phyloP scores from a whole-genome alignment of 805 yeast species.

The Zygosaccharomyces kombuchaensis region DNA sequence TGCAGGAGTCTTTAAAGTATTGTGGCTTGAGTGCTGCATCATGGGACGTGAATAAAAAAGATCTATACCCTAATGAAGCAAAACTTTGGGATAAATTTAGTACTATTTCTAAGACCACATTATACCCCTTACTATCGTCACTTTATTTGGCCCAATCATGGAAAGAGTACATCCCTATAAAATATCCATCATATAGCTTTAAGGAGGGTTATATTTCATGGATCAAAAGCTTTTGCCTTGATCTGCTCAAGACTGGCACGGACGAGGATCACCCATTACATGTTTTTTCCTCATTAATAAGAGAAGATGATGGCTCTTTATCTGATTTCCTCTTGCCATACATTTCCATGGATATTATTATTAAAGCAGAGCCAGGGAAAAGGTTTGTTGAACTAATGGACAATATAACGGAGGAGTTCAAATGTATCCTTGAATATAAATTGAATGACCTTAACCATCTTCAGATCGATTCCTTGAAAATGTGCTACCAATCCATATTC shows the following conservation, averaged over 20 bases:
- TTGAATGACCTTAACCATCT: constrained; percentile 45
- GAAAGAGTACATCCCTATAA: constrained; percentile 41
- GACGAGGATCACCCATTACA: constrained; percentile 45
- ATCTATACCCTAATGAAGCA: constrained; percentile 29
- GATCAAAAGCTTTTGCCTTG: constrained; percentile 66
- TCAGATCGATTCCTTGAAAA: constrained; percentile 53
- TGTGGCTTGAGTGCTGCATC: constrained; percentile 44
- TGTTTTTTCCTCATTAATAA: constrained; percentile 59
- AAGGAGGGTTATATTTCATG: constrained; percentile 60
- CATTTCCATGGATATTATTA: constrained; percentile 59
- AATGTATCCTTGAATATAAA: constrained; percentile 50
- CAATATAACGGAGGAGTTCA: constrained; percentile 55
- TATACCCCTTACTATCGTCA: constrained; percentile 71
- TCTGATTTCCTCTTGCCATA: constrained; percentile 75
- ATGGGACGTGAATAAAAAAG: constrained; percentile 30
- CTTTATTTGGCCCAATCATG: constrained; percentile 59
- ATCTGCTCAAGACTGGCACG: constrained; percentile 46
- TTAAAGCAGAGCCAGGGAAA: constrained; percentile 44
- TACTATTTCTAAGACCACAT: constrained; percentile 63
- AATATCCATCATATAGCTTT: constrained; percentile 61
- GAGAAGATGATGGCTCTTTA: constrained; percentile 65
- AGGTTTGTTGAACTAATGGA: constrained; percentile 38
- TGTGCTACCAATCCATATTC: constrained; percentile 70
- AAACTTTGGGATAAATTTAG: constrained; percentile 58
- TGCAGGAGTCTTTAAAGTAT: constrained; percentile 77